Base-by-base conservation (phyloP, 129 eudicot species). In the Flaveria bidentis region DNA sequence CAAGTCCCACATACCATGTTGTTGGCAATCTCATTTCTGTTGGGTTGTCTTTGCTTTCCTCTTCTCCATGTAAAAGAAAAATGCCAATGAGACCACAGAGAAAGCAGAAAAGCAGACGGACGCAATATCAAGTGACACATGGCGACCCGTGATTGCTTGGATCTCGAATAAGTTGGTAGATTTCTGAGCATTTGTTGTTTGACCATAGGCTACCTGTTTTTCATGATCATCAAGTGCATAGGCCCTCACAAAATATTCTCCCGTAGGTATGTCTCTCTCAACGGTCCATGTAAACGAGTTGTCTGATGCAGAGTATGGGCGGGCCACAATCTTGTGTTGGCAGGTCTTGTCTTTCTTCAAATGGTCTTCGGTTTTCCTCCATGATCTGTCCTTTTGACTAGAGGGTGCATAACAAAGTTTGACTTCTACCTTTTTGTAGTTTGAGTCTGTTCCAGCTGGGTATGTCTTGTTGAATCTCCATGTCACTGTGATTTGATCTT, bases 11-110 rank as follows among this genome's bases (percentile, higher is more conserved):
- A 72, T 70, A 14, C 9, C 62, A 67, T 15, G n/a, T 0, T 69
- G 69, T 46, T 56, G 13, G 49, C 46, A 39, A 1, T 55, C 82
- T 82, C 79, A 89, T 64, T 84, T 80, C 80, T 82, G 61, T 67
- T 76, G 69, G 20, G 88, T 61, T 46, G 74, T 9, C 81, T 78
- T 89, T 39, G 79, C 86, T 78, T 80, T 89, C 2, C 89, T 84
- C 83, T 92, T 92, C 83, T 92, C 97, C 87, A 84, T 20, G 84
- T 76, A 84, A 82, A 89, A 92, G 90, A 92, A 90, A 3, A 87
- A 90, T 42, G 84, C 81, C 83, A 90, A 70, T 1, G 96, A 75
- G 51, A 90, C 78, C 5, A 90, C 42, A 2, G 96, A 87, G 77
- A 90, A 87, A 73, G 83, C 90, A 14, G 96, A 87, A 82, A 87